Evolutionary conservation across 768 basidiomycete genomes (phyloP).

Genomic region (Xanthoconium purpureum): DNA sequence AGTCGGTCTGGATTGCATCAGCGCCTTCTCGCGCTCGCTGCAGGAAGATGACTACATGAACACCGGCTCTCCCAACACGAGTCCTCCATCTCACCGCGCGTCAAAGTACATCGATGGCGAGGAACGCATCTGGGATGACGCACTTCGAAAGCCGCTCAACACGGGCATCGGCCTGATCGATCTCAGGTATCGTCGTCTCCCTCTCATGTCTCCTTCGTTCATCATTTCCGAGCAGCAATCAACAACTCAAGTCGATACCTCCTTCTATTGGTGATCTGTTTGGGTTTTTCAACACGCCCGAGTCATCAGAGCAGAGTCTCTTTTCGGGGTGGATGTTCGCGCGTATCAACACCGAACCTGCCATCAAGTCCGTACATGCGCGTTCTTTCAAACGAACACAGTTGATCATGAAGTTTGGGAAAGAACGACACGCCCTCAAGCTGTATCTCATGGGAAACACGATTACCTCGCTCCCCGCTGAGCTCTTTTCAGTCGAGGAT

Average conservation of each 20-base stretch:
- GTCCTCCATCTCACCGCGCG: constrained; percentile 10
- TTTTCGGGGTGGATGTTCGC: constrained; percentile 26
- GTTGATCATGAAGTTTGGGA: constrained; percentile 32
- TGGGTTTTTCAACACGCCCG: constrained; percentile 44
- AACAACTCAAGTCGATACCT: constrained; percentile 48
- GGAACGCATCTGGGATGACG: constrained; percentile 46
- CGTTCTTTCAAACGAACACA: constrained; percentile 28
- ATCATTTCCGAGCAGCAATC: constrained; percentile 30
- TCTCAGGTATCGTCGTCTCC: constrained; percentile 44
- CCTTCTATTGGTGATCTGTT: constrained; percentile 43
- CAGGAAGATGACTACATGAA: constrained; percentile 27
- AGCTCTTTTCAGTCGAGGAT: constrained; percentile 54
- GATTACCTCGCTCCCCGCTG: constrained; percentile 52
- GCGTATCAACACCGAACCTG: constrained; percentile 38
- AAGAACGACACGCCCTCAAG: constrained; percentile 49
- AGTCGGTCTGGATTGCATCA: constrained; percentile 14
- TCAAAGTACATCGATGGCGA: constrained; percentile 29
- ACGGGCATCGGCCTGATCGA: constrained; percentile 48
- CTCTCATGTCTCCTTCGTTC: constrained; percentile 7
- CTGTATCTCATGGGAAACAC: constrained; percentile 55
- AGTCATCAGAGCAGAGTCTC: constrained; percentile 31
- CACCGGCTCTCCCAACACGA: constrained; percentile 8
- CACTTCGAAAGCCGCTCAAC: constrained; percentile 43
- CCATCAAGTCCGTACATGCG: constrained; percentile 16
- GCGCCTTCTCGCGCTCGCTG: constrained; percentile 15